Evolutionary conservation across 495 filamentous ascomycete species (phyloP), one percentile per base, ranked within the genome.

Genomic region (Hypomontagnella submonticulosa): DNA sequence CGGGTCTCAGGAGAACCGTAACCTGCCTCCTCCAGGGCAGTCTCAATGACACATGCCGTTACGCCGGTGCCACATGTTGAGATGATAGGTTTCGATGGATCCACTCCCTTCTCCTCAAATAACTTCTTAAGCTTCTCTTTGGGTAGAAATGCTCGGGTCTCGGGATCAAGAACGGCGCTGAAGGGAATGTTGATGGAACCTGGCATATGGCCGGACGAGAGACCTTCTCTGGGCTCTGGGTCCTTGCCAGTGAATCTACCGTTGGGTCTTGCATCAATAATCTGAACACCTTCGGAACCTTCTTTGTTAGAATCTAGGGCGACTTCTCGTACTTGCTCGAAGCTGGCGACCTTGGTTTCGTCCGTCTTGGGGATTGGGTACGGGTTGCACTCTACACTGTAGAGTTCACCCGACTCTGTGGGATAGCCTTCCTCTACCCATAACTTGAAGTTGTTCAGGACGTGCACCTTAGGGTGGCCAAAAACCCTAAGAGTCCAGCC

Each of bases 161-260:
- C 79, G 0, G 92, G 88, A 73, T 97, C 90, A 7, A 99, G 81
- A 7, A 99, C 79, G 20, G 91, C 84, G 43, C 86, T 84, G 66
- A 97, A 87, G 8, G 94, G 90, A 20, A 99, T 79, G 67, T 85
- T 94, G 75, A 91, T 91, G 1, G 92, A 91, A 36, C 91, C 88
- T 7, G 95, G 96, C 67, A 97, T 89, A 78, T 99, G 95, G 12
- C 95, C 95, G 7, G 92, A 96, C 0, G 90, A 82, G n/a, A 98
- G 77, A 16, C 92, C 93, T 34, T 88, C 83, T 66, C 95, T 86
- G 13, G 95, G 95, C 75, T 99, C 95, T 4, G 92, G 90, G 49
- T 90, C 91, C 37, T 82, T 88, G 16, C 95, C 95, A 36, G 85
- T 83, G 84, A 90, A 99, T 64, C 95, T 84, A 13, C 89, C 92